Percentiles rank a stretch among this genome's conserved stretches.
Evolutionary conservation across 257 asterid genomes (phyloP).

Genomic region (Solanum chilense): DNA sequence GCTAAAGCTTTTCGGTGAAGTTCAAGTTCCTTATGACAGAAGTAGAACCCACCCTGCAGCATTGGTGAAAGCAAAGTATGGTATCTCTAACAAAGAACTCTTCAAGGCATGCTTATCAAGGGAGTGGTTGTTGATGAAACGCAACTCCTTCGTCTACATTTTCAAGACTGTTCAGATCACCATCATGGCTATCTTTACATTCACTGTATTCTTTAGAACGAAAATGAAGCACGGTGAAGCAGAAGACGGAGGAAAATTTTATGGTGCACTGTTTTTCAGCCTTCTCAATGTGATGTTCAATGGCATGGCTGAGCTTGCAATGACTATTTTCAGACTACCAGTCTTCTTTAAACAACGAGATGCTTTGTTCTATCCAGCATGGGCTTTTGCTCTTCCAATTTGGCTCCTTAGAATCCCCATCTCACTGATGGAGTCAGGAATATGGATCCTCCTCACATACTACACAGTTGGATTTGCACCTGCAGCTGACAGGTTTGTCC

Average conservation of each 20-base stretch:
- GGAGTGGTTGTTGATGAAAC: slow-evolving; percentile 60
- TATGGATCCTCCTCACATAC: slow-evolving; percentile 61
- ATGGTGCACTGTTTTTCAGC: slow-evolving; percentile 59
- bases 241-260: slow-evolving; percentile 51
- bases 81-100: slow-evolving; percentile 51
- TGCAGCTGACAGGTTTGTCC: slow-evolving; percentile 41
- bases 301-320: slow-evolving; percentile 66
- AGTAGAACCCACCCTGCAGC: slow-evolving; percentile 56
- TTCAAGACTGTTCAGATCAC: slow-evolving; percentile 62
- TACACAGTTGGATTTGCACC: slow-evolving; percentile 74
- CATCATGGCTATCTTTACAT: slow-evolving; percentile 55
- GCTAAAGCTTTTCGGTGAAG: slow-evolving; percentile 27
- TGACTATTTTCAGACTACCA: slow-evolving; percentile 58
- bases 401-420: slow-evolving; percentile 62
- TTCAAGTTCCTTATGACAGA: slow-evolving; percentile 42
- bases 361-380: slow-evolving; percentile 52
- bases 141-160: slow-evolving; percentile 51
- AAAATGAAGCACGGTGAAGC: slow-evolving; percentile 44
- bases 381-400: slow-evolving; percentile 67
- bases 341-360: slow-evolving; percentile 66
- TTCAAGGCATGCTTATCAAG: slow-evolving; percentile 54
- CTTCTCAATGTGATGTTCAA: slow-evolving; percentile 64
- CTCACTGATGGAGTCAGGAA: slow-evolving; percentile 47
- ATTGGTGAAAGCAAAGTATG: slow-evolving; percentile 45
- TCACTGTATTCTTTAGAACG: slow-evolving; percentile 64